Evolutionary conservation across 2,329 filamentous ascomycete species (phyloP).

Genomic region (Sporothrix protearum): DNA sequence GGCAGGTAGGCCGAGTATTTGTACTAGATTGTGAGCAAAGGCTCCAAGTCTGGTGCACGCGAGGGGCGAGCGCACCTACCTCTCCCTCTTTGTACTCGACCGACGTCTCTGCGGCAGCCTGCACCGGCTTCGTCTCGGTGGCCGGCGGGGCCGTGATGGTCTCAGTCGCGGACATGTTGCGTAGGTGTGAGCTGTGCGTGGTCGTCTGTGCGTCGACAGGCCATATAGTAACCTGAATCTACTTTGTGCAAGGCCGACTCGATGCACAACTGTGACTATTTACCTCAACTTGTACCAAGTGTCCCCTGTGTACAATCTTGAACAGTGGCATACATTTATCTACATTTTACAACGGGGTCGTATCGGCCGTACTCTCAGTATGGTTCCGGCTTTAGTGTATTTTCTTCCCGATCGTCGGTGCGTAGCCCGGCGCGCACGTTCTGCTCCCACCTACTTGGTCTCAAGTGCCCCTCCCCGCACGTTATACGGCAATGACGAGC

Average conservation of each 20-base stretch:
- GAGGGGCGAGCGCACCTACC: background rate
- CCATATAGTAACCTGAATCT: too few species aligned
- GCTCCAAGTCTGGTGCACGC: background rate
- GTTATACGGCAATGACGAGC: background rate
- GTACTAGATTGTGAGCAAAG: background rate
- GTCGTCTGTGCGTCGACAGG: background rate
- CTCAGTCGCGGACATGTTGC: background rate
- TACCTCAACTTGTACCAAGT: background rate
- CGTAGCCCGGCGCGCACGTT: background rate
- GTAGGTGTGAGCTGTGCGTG: background rate
- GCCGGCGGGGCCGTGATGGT: background rate
- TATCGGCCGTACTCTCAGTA: background rate
- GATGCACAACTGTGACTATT: too few species aligned
- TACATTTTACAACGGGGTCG: background rate
- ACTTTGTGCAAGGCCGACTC: too few species aligned
- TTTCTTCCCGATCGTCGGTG: background rate
- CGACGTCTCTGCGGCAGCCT: constrained; percentile 24
- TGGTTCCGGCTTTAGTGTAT: background rate
- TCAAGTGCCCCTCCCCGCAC: background rate
- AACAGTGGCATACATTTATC: background rate
- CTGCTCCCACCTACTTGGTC: background rate
- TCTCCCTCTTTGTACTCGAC: constrained; percentile 23
- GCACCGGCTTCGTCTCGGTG: background rate
- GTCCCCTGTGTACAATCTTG: background rate
- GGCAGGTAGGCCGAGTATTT: constrained; percentile 25